These are phyloP conservation scores for Colletotrichum gloeosporioides DNA, from an alignment of 2,329 filamentous ascomycete species.

Conservation along the genomic window DNA sequence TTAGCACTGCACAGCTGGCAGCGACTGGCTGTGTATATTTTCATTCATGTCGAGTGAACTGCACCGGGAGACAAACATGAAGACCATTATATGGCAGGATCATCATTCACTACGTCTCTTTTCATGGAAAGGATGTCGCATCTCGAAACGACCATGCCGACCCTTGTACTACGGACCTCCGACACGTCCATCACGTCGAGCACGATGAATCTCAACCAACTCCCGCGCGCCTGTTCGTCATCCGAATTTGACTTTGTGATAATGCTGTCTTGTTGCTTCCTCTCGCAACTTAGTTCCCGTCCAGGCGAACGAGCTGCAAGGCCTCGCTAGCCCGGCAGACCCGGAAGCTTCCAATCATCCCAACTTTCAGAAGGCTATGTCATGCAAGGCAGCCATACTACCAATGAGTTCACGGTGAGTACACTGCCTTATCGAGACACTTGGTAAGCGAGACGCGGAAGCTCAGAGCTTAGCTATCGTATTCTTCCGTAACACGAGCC, in stretches of 20 bases:
- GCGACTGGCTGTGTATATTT: background rate
- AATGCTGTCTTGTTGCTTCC: background rate
- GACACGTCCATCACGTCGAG: background rate
- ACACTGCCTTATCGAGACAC: background rate
- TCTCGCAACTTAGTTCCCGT: background rate
- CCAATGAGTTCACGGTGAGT: no score
- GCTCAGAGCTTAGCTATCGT: background rate
- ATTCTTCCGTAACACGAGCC: background rate
- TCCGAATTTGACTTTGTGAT: background rate
- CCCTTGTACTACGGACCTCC: background rate
- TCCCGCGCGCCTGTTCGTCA: background rate
- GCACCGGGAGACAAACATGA: background rate
- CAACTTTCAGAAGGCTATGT: background rate
- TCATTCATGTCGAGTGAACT: background rate
- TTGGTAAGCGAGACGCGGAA: background rate
- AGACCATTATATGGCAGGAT: background rate
- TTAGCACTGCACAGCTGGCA: background rate
- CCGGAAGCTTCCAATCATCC: background rate
- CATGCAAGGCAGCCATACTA: background rate
- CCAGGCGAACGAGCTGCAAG: background rate
- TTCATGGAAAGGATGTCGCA: background rate
- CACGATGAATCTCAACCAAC: background rate
- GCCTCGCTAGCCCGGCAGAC: background rate
- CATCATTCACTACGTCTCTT: background rate
- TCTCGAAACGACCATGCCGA: background rate